These are phyloP conservation scores for Exidia glandulosa DNA, from an alignment of 768 basidiomycete genomes.

Conservation along the genomic window DNA sequence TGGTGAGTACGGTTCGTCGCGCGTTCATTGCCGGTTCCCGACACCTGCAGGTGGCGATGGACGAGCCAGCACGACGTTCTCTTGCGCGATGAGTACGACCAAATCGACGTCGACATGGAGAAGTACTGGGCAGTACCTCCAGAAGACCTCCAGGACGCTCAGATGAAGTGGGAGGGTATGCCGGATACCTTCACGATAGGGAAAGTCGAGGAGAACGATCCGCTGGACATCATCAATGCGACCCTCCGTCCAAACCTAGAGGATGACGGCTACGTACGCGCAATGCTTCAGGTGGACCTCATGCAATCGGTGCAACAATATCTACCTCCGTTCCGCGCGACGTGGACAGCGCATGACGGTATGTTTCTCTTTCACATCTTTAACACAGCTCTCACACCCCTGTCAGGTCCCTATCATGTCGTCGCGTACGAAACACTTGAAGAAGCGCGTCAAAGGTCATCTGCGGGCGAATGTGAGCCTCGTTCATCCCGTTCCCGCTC, in stretches of 20 bases:
- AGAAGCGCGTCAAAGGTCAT: constrained; percentile 22
- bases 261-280: constrained; percentile 8
- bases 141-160: constrained; percentile 17
- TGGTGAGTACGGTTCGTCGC: constrained; percentile 24
- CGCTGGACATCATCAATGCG: constrained; percentile 10
- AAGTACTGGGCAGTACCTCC: constrained; percentile 35
- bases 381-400: background rate
- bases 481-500: background rate
- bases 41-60: constrained; percentile 32
- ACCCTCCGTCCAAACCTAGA: constrained; percentile 5
- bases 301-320: constrained; percentile 28
- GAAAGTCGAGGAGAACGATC: constrained; percentile 9
- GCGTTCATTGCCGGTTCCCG: background rate
- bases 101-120: constrained; percentile 31
- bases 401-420: constrained; percentile 23
- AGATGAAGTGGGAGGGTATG: constrained; percentile 18
- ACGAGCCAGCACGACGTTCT: constrained; percentile 34
- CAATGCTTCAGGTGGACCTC: constrained; percentile 15
- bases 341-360: constrained; percentile 32
- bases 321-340: constrained; percentile 36
- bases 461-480: constrained; percentile 19
- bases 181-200: constrained; percentile 26
- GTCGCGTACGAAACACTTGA: constrained; percentile 24
- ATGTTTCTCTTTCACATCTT: background rate
- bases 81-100: constrained; percentile 45